These are phyloP conservation scores for Leccinum longicurvipes DNA, from an alignment of 768 basidiomycete species.

Conservation along the genomic window DNA sequence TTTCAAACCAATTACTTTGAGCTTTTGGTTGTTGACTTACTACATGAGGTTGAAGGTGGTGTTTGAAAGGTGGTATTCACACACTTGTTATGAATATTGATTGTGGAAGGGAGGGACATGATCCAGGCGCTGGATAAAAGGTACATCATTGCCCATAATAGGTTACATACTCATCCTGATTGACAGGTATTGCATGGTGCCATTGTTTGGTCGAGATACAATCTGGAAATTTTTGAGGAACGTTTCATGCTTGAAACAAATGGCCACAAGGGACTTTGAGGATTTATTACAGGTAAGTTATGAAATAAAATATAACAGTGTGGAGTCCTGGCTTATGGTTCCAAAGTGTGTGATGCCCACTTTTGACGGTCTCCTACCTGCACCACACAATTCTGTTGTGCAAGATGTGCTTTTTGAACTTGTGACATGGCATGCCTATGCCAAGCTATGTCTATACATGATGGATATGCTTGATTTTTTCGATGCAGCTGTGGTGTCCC, in stretches of 20 bases:
- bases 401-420: neutral
- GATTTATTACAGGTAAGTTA: neutral
- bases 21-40: neutral
- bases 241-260: neutral
- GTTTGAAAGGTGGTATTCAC: neutral
- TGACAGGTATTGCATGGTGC: neutral
- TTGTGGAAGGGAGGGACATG: neutral
- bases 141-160: neutral
- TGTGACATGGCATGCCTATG: neutral
- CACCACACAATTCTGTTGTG: neutral
- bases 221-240: neutral
- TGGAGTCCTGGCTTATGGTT: neutral
- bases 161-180: neutral
- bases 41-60: neutral
- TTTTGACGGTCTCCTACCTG: neutral
- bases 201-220: neutral
- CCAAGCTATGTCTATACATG: neutral
- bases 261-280: neutral
- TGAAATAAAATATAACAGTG: neutral
- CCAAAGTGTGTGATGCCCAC: neutral
- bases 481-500: neutral
- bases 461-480: neutral
- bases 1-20: neutral
- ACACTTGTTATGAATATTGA: neutral
- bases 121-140: neutral